Conservation (phyloP, 1,284 basidiomycete species). For the Trichosporon sp. region DNA sequence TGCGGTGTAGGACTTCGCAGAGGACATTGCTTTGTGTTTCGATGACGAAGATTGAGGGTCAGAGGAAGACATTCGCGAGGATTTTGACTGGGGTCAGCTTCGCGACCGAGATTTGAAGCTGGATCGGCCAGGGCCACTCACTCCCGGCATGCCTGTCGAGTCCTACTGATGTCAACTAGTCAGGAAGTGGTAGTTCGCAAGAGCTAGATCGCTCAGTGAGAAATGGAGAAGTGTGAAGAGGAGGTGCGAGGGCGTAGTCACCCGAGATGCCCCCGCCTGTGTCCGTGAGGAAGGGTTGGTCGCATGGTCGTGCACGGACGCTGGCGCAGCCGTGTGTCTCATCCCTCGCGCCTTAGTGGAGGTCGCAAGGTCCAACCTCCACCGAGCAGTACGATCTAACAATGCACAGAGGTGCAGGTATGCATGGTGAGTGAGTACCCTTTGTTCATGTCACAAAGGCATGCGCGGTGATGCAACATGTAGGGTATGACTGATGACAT, state of each 20-base stretch:
- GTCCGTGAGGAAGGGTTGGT: neutral
- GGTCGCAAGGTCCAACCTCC: neutral
- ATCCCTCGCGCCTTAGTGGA: neutral
- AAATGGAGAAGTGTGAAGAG: neutral
- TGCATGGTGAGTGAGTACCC: neutral
- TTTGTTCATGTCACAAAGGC: neutral
- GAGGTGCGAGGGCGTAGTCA: slow-evolving; percentile 4
- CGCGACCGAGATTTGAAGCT: no score
- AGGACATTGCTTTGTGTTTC: neutral
- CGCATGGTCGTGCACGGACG: neutral
- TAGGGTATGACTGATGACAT: no score
- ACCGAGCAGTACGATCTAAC: neutral
- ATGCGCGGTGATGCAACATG: neutral
- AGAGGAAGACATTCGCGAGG: neutral
- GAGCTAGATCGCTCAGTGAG: neutral
- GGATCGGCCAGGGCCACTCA: neutral
- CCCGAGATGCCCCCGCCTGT: neutral
- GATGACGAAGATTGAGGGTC: neutral
- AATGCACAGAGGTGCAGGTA: neutral
- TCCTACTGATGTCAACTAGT: no score
- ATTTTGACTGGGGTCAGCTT: neutral
- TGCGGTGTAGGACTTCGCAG: neutral
- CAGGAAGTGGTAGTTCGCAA: neutral
- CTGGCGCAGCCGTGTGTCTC: slow-evolving; percentile 7
- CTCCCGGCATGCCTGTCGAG: neutral